Conservation (phyloP, 257 asterid species). For the Solanum rostratum region DNA sequence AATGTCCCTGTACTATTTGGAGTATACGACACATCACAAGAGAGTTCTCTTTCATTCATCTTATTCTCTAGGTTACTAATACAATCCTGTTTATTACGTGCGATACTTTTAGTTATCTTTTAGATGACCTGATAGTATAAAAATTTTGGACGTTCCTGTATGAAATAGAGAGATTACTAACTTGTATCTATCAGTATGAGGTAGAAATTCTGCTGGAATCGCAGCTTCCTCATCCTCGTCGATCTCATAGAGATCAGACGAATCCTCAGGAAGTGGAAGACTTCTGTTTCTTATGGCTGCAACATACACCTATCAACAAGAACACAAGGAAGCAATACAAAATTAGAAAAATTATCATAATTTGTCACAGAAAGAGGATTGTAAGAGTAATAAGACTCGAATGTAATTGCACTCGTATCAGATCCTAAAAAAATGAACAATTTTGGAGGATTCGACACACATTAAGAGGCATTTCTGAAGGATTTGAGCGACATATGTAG, state of each 20-base stretch:
- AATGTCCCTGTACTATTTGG: not conserved
- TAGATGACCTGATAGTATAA: not conserved
- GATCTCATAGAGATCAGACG: constrained; percentile 36
- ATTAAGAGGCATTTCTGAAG: not conserved
- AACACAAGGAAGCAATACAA: not conserved
- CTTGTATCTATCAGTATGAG: constrained; percentile 47
- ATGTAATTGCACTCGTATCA: not conserved
- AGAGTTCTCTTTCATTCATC: not conserved
- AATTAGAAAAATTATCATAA: not conserved
- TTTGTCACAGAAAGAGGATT: not conserved
- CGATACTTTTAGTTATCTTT: not conserved
- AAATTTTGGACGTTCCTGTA: not conserved
- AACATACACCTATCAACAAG: constrained; percentile 36
- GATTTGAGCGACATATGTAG: not conserved
- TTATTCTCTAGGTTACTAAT: not conserved
- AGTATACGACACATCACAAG: not conserved
- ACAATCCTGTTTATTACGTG: not conserved
- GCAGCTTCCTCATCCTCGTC: constrained; percentile 33
- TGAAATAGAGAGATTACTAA: not conserved
- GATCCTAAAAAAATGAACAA: not conserved
- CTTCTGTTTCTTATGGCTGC: constrained; percentile 52
- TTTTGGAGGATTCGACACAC: not conserved
- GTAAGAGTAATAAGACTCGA: not conserved
- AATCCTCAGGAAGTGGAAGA: constrained; percentile 38
- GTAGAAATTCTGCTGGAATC: constrained; percentile 26